Conservation (phyloP, 2,329 filamentous ascomycete species). For the Geoglossum cookeanum region DNA sequence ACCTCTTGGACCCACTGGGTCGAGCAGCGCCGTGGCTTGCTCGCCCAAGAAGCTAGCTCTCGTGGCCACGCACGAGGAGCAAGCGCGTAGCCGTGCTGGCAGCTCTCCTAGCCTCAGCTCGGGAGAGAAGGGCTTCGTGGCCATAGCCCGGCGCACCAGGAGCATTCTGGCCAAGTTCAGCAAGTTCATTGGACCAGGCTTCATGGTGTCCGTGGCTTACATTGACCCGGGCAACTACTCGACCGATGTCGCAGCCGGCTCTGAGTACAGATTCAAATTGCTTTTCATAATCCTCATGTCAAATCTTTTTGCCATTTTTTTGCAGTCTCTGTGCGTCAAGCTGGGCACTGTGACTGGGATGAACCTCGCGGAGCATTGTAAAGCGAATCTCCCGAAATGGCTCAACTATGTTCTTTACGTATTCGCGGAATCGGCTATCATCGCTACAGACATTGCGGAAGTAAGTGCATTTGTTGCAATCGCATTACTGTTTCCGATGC, state of each 20-base stretch:
- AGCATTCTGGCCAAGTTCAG: conserved; percentile 1
- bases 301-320: conserved; percentile 52
- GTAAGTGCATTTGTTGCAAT: conserved; percentile 11
- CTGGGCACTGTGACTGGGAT: conserved; percentile 31
- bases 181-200: conserved; percentile 4
- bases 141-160: neutral
- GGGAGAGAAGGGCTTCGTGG: neutral
- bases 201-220: conserved; percentile 28
- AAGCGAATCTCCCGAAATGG: conserved; percentile 31
- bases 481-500: neutral
- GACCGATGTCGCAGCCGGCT: conserved; percentile 49
- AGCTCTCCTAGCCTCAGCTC: neutral
- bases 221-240: conserved; percentile 50
- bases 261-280: conserved; percentile 43
- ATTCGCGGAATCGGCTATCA: conserved; percentile 36
- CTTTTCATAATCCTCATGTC: conserved; percentile 50
- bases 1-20: neutral
- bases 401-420: conserved; percentile 34
- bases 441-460: conserved; percentile 39
- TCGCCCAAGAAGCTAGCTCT: neutral
- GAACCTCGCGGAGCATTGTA: conserved; percentile 30
- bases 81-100: neutral
- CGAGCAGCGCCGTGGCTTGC: neutral
- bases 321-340: conserved; percentile 47
- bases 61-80: neutral